phyloP scores from a whole-genome alignment of 306 rosid species.

The Cicer chorassanicum region DNA sequence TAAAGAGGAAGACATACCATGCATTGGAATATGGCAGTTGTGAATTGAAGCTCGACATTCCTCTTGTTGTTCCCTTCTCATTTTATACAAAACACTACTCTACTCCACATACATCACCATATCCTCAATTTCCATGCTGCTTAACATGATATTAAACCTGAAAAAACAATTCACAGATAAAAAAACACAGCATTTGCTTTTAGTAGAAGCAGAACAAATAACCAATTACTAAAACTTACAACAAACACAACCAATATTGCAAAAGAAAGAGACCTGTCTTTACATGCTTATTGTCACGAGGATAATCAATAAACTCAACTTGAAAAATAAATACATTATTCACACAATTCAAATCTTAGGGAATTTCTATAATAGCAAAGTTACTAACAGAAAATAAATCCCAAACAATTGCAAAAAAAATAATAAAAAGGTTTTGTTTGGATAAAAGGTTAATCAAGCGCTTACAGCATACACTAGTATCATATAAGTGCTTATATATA shows the following conservation, averaged over 20 bases:
- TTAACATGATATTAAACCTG: slow-evolving; percentile 32
- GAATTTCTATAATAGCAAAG: background rate
- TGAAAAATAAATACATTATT: background rate
- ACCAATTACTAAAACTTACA: slow-evolving; percentile 15
- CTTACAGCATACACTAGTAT: no score
- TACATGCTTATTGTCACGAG: background rate
- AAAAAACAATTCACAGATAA: slow-evolving; percentile 23
- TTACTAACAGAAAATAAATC: slow-evolving; percentile 17
- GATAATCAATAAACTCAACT: slow-evolving; percentile 1
- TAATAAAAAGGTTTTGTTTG: no score
- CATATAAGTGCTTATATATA: no score
- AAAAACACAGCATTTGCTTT: slow-evolving; percentile 24
- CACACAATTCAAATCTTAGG: slow-evolving; percentile 1
- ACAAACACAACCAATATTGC: slow-evolving; percentile 18
- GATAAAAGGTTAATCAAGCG: no score
- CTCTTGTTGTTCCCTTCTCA: slow-evolving; percentile 48
- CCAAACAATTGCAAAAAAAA: background rate
- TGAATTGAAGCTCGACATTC: slow-evolving; percentile 51
- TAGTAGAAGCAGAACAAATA: background rate
- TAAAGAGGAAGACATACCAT: slow-evolving; percentile 36
- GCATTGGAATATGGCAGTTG: slow-evolving; percentile 45
- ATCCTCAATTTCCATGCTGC: slow-evolving; percentile 27
- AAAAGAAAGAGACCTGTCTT: slow-evolving; percentile 21
- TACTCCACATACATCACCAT: slow-evolving; percentile 28
- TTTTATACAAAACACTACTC: slow-evolving; percentile 41